phyloP scores from a whole-genome alignment of 108 stramenopile genomes.

The Conticribra weissflogii region DNA sequence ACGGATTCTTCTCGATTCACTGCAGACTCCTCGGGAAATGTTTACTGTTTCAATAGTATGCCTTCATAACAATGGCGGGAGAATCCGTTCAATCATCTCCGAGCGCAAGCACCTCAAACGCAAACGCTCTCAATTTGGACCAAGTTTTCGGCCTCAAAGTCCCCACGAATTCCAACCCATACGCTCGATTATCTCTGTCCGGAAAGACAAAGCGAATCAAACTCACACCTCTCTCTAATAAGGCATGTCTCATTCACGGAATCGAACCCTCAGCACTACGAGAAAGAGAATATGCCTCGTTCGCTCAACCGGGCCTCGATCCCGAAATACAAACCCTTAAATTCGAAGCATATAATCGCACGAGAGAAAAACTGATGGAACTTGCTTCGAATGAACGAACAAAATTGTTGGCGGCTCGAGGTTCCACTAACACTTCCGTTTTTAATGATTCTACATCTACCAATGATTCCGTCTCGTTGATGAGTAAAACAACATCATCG shows the following conservation, averaged over 20 bases:
- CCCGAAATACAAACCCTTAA: conserved; percentile 30
- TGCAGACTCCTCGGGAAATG: too few species aligned
- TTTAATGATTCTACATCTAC: conserved; percentile 9
- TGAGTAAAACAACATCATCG: neutral
- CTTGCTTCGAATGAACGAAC: conserved; percentile 7
- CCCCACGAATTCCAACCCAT: too few species aligned
- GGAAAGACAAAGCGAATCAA: neutral
- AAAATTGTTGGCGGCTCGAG: conserved; percentile 12
- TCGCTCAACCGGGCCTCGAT: conserved; percentile 12
- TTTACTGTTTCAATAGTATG: too few species aligned
- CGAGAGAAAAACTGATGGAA: conserved; percentile 15
- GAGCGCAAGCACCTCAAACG: too few species aligned
- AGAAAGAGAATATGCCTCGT: conserved; percentile 25
- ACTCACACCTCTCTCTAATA: conserved; percentile 18
- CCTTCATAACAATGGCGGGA: too few species aligned
- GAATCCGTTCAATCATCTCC: too few species aligned
- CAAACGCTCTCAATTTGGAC: too few species aligned
- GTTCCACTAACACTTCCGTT: neutral
- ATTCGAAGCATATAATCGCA: conserved; percentile 23
- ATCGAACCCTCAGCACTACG: conserved; percentile 18
- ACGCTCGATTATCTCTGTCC: too few species aligned
- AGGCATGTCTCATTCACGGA: conserved; percentile 22
- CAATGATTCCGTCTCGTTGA: neutral
- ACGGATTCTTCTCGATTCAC: too few species aligned
- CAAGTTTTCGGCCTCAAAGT: conserved; percentile 14